Evolutionary conservation across 2,329 filamentous ascomycete species (phyloP), one percentile per base, ranked within the genome.

Genomic region (Madurella mycetomatis): DNA sequence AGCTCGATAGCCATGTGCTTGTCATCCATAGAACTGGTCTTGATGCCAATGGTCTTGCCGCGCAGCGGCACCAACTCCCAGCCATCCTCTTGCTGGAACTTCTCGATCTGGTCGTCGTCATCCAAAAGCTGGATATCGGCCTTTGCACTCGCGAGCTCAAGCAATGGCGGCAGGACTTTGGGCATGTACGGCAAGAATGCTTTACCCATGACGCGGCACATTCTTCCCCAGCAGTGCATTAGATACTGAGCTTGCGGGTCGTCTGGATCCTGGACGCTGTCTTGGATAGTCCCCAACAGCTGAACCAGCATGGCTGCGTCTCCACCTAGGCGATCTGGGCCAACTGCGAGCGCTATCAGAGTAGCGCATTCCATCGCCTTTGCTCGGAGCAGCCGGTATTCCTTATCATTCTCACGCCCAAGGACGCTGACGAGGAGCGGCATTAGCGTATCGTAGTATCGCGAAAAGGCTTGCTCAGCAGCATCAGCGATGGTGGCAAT

Each of bases 1-100:
- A 99, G 84, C 73, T 99, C 94, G 61, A 99, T 97, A n/a, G 94
- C 94, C 82, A 96, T 96, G 72, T 97, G 92, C 78, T 99, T 99
- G 74, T 99, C 94, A 65, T 99, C 94, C 71, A 99, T 86, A 9
- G 88, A 90, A 70, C 90, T 96, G 8, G 94, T 99, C 75, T 92
- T 91, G 75, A 99, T 99, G 60, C 94, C 94, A 66, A 99, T 96
- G 72, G 96, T 90, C 77, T 97, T 97, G 62, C 94, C 94, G 74
- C 96, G 96, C 53, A 99, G 81, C 9, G 94, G 94, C 15, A 99
- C 91, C 62, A 99, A 80, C 71, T 99, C 94, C 94, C 94, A 99
- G 42, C 92, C 92, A 54, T 96, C 92, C 66, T 97, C 92, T 66
- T 94, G 88, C 70, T 96, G 90, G 58, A 96, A 85, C 67, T 91